Base-by-base conservation (phyloP, 1,284 basidiomycete species). In the Ustilago trichophora region DNA sequence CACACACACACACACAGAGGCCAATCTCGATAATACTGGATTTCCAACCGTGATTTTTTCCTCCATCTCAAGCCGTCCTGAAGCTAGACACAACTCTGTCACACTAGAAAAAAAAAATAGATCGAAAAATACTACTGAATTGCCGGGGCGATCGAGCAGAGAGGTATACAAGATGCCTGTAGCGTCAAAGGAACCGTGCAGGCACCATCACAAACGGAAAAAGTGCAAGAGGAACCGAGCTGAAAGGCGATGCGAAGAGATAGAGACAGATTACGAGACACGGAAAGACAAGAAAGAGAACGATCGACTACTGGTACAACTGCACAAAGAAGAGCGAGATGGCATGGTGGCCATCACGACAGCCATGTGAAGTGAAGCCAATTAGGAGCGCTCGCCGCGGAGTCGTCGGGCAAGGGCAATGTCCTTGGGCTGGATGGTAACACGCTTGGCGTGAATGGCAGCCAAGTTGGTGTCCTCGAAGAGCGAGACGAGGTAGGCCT, bases 391-490 rank as follows among this genome's bases (percentile, higher is more conserved):
- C 81, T 83, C 82, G 47, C 95, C 95, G 56, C 95, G 88, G 84
- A 98, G 92, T 70, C 95, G 88, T 53, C 95, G 87, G 22, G 95
- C 95, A 37, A 98, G 89, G 72, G 96, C 93, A 69, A 99, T 95
- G 80, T 99, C 96, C 70, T 91, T 87, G 66, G 93, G 91, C 94
- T 97, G 97, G 77, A 99, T 90, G 7, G 96, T 99, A 12, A 99
- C 96, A 77, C 95, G 90, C 83, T 96, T 97, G 24, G 96, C 95
- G 81, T 99, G 96, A 66, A 99, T 91, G 5, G 96, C 94, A 80
- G 93, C 96, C 38, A 97, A 84, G 82, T 97, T 97, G 41, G 77
- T 81, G 66, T 81, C 83, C 83, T 85, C 85, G 82, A 95, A 94
- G 75, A 92, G 85, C 19, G 90, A 91, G 83, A 93, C 91, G 73